Base-by-base conservation (phyloP, 2,329 filamentous ascomycete genomes). In the Ceratocystis colombiana region DNA sequence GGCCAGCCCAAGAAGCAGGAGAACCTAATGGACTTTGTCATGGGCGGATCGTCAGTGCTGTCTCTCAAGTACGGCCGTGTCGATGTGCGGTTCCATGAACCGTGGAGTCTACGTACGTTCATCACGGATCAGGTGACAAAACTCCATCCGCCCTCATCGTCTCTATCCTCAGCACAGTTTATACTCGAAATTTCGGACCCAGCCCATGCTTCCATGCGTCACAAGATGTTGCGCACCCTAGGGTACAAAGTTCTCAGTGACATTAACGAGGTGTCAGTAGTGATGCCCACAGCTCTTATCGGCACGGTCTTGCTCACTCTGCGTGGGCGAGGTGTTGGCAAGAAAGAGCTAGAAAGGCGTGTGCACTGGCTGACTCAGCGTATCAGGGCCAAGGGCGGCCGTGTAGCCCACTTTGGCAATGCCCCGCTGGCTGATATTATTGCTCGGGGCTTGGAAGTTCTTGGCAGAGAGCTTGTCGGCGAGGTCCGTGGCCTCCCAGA, bases 221-320 rank as follows among this genome's bases (percentile, higher is more conserved):
- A 90, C 65, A 88, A 89, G 68, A 78, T 99, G 1, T 77, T 99
- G 12, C 84, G 91, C 45, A 95, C 90, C 0, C 79, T 99, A 66
- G 94, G 94, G 0, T 99, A 96, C 77, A 89, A 89, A 71, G 91
- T 97, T 0, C 80, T 99, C 1, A 88, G 89, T 0, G 90, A 99
- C 72, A 99, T 99, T 77, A 99, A 99, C 73, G 85, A 88, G 44
- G 93, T 96, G 1, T 96, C 92, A 0, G 94, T 99, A 0, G 90
- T 99, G 61, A 99, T 99, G 94, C 94, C 94, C 0, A 97, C 94
- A 0, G 93, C 94, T 0, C 80, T 99, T 55, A 95, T 99, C 30
- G 94, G 94, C 5, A 99, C 94, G 0, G 89, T 97, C 0, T 80
- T 99, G 0, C 79, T 99, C 15, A 99, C 94, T 0, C 82, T 99